Percentiles rank a stretch among this genome's conserved stretches.
Evolutionary conservation across 192 early-diverging fungal genomes (phyloP).

Genomic region (Radiomyces spectabilis): DNA sequence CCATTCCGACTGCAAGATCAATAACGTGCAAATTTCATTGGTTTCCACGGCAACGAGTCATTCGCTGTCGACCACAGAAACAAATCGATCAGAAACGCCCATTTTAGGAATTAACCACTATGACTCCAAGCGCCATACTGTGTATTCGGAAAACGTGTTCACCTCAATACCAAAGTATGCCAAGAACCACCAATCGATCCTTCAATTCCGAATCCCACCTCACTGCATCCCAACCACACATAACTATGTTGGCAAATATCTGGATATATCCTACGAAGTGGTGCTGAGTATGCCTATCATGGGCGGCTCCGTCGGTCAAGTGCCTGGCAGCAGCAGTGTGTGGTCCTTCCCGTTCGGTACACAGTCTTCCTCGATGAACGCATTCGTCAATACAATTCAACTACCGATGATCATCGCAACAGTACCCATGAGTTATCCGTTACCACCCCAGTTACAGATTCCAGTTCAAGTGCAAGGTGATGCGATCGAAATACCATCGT

Average conservation of each 20-base stretch:
- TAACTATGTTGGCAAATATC: conserved; percentile 8
- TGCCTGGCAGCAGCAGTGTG: not conserved
- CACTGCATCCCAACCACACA: conserved; percentile 11
- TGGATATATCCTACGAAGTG: conserved; percentile 16
- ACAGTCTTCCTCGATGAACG: not conserved
- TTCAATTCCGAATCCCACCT: conserved; percentile 11
- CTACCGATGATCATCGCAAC: not conserved
- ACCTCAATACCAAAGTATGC: conserved; percentile 16
- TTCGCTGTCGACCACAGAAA: not conserved
- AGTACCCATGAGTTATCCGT: not conserved
- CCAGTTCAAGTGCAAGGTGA: not conserved
- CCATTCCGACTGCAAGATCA: conserved; percentile 10
- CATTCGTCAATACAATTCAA: no score
- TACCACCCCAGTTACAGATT: conserved; percentile 4
- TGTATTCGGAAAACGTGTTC: conserved; percentile 6
- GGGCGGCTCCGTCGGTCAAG: no score
- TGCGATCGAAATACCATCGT: not conserved
- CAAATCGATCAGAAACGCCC: not conserved
- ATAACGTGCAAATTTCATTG: conserved; percentile 5
- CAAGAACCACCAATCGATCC: conserved; percentile 1
- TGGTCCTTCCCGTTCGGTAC: not conserved
- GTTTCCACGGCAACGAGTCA: conserved; percentile 4
- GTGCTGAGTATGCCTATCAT: conserved; percentile 6
- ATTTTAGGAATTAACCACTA: not conserved
- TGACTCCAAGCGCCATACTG: conserved; percentile 2